These are phyloP conservation scores for Pichia sp. DNA, from an alignment of 1,139 yeast species.

Conservation along the genomic window DNA sequence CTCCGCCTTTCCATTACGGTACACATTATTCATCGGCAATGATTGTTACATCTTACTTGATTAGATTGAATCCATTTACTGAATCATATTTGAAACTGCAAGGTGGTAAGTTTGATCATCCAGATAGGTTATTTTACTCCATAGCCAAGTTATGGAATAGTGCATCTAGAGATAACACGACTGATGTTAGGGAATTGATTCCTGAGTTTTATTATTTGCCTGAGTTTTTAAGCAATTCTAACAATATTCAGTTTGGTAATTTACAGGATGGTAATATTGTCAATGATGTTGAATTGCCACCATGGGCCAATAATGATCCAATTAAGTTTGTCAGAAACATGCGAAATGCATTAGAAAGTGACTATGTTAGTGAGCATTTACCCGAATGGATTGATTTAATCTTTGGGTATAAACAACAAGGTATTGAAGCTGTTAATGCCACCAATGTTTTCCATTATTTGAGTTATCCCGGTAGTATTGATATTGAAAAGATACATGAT, in stretches of 20 bases:
- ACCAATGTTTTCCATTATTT: conserved; percentile 78
- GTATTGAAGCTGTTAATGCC: conserved; percentile 60
- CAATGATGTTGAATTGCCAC: conserved; percentile 66
- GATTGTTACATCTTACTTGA: conserved; percentile 80
- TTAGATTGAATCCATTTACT: conserved; percentile 74
- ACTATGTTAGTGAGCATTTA: conserved; percentile 69
- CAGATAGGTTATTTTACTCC: conserved; percentile 76
- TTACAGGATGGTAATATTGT: conserved; percentile 60
- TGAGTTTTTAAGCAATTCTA: conserved; percentile 65
- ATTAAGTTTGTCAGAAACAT: conserved; percentile 67
- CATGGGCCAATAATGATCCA: conserved; percentile 81
- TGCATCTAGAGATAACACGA: conserved; percentile 73
- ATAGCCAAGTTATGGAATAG: conserved; percentile 75
- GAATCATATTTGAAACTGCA: conserved; percentile 74
- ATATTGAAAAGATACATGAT: conserved; percentile 69
- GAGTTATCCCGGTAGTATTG: conserved; percentile 80
- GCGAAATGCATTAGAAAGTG: conserved; percentile 79
- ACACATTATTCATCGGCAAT: conserved; percentile 91
- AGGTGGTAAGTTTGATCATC: conserved; percentile 87
- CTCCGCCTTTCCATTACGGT: conserved; percentile 86
- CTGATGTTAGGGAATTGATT: conserved; percentile 81
- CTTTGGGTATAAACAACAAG: conserved; percentile 78
- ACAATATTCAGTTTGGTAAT: conserved; percentile 64
- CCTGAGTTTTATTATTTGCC: conserved; percentile 86
- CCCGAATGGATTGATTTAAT: conserved; percentile 83